A percentile compares a stretch with the other conserved stretches of the same genome.
These are phyloP conservation scores for Microdochium paspali DNA, from an alignment of 2,329 filamentous ascomycete genomes.

Conservation along the genomic window DNA sequence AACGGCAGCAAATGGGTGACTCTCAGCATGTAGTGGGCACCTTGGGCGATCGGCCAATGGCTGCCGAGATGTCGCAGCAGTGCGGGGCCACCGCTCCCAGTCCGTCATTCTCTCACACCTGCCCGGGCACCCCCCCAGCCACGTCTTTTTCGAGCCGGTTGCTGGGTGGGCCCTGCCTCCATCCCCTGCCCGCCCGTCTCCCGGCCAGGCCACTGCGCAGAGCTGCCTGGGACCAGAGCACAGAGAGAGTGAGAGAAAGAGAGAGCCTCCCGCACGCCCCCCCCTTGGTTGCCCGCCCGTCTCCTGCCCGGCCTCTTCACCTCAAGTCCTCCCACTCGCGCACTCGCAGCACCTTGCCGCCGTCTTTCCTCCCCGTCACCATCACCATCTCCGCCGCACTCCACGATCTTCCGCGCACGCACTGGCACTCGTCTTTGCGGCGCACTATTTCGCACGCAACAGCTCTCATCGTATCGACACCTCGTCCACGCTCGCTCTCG, in stretches of 20 bases:
- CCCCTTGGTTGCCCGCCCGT: neutral
- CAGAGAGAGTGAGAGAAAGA: no score
- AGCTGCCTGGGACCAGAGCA: no score
- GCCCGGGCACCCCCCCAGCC: neutral
- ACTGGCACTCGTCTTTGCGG: neutral
- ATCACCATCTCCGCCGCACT: neutral
- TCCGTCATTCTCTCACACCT: neutral
- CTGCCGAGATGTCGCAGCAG: neutral
- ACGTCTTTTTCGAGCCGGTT: neutral
- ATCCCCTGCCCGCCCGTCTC: no score
- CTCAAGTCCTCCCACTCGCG: neutral
- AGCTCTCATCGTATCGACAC: neutral
- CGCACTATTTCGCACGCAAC: neutral
- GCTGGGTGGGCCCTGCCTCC: neutral
- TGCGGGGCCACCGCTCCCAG: neutral
- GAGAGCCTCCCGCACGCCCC: no score
- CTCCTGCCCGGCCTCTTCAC: neutral
- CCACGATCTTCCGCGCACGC: neutral
- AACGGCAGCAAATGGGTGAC: no score
- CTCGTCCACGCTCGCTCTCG: neutral
- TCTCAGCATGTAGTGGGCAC: no score
- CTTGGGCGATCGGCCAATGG: neutral
- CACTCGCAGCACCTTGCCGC: neutral
- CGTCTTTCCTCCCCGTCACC: neutral
- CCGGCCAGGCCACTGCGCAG: no score